These are phyloP conservation scores for Lactifluus piperatus DNA, from an alignment of 768 basidiomycete species.

Conservation along the genomic window DNA sequence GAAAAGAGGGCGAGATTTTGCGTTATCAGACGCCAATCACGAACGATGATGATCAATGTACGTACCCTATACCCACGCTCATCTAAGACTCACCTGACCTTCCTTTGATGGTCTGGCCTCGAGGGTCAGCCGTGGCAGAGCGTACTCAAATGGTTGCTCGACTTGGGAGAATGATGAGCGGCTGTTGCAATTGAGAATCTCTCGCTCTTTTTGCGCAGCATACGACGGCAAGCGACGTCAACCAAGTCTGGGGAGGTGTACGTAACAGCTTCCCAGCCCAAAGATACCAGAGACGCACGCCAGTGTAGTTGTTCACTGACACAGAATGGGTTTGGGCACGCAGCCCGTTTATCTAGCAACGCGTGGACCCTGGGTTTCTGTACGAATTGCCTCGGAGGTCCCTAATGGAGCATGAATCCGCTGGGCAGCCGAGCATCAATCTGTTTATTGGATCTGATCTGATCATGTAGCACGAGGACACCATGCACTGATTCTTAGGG, in stretches of 20 bases:
- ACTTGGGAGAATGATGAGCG: background rate
- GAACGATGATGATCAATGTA: background rate
- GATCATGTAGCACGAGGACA: background rate
- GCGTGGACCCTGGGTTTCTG: background rate
- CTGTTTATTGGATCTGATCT: background rate
- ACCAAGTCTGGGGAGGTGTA: background rate
- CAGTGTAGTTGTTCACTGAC: background rate
- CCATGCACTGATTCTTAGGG: background rate
- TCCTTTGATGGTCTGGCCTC: background rate
- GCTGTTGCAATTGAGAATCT: background rate
- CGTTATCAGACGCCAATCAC: constrained; percentile 10
- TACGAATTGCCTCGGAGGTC: background rate
- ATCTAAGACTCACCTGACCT: background rate
- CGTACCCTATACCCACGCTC: background rate
- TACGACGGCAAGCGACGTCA: background rate
- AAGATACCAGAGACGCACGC: background rate
- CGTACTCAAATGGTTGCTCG: background rate
- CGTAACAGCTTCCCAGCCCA: background rate
- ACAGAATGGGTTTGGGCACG: background rate
- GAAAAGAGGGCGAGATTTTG: background rate
- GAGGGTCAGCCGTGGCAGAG: background rate
- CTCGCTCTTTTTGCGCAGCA: background rate
- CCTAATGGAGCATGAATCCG: background rate
- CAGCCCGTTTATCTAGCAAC: background rate
- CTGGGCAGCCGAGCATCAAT: background rate